Evolutionary conservation across 129 eudicot species (phyloP), one percentile per base, ranked within the genome.

Genomic region (Centella asiatica): DNA sequence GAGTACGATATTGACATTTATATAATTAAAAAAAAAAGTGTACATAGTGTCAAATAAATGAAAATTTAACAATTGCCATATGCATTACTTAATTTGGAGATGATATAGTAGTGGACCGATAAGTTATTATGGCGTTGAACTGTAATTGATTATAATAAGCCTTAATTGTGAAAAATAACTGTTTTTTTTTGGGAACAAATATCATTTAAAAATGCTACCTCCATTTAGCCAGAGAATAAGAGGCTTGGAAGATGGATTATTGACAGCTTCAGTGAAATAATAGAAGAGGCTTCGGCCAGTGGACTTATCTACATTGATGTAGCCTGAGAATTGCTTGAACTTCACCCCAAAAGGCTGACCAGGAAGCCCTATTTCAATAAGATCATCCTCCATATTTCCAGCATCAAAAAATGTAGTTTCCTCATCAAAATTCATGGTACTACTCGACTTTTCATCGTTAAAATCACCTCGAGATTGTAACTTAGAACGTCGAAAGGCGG

Each of bases 161-260:
- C 4, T 34, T 34, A 34, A 34, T 34, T 34, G 9, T 34, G 39
- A 4, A 3, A 34, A 34, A 34, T 34, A 34, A 34, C 5, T 34
- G 39, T 4, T 34, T 34, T n/a, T n/a, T n/a, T n/a, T n/a, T n/a
- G n/a, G n/a, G n/a, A n/a, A n/a, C n/a, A n/a, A n/a, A n/a, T n/a
- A n/a, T n/a, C n/a, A n/a, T 52, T 24, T 22, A 40, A 11, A 26
- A 24, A 12, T 1, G 13, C 46, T 66, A 83, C 89, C 89, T 76
- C 89, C 89, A 70, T 82, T 82, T 42, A 82, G 88, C 88, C 88
- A 82, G 61, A 78, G 84, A 66, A 82, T 73, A 54, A 78, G 85
- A 58, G 89, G 89, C 64, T 83, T 79, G 14, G 76, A 57, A 53
- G 85, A 73, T 29, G 89, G 82, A 70, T 79, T 46, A 19, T 70